Evolutionary conservation across 2,329 filamentous ascomycete species (phyloP).

Genomic region (Colletotrichum scovillei): DNA sequence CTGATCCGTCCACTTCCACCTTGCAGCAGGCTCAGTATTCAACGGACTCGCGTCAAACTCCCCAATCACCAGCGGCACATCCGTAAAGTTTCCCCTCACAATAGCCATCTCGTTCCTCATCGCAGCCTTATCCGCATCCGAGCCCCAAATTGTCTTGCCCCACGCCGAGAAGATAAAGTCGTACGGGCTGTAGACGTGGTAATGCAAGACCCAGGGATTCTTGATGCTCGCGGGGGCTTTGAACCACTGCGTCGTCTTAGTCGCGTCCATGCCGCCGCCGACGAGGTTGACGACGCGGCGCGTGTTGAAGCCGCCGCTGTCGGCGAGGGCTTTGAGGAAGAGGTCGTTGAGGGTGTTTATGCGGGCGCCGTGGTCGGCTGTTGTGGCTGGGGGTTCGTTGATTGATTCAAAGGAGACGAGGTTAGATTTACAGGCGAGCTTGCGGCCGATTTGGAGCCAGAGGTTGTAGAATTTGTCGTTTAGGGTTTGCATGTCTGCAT

Average conservation of each 20-base stretch:
- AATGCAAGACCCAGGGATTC: constrained; percentile 70
- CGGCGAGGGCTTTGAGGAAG: constrained; percentile 64
- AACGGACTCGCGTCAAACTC: constrained; percentile 65
- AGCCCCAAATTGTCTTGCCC: constrained; percentile 72
- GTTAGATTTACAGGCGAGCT: constrained; percentile 65
- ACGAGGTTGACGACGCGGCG: constrained; percentile 67
- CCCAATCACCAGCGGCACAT: constrained; percentile 66
- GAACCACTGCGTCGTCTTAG: constrained; percentile 67
- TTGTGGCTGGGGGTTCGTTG: constrained; percentile 68
- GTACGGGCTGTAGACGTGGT: constrained; percentile 71
- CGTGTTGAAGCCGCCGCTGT: constrained; percentile 66
- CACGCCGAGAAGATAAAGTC: constrained; percentile 61
- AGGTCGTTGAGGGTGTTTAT: constrained; percentile 68
- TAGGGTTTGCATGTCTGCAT: constrained; percentile 61
- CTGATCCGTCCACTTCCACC: constrained; percentile 69
- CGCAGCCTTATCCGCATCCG: constrained; percentile 61
- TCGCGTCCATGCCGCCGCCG: constrained; percentile 57
- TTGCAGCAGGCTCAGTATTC: constrained; percentile 63
- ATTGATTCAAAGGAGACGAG: constrained; percentile 68
- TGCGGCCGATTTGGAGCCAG: constrained; percentile 68
- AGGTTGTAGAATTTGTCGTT: constrained; percentile 66
- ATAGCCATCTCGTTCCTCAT: constrained; percentile 61
- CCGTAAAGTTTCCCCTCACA: constrained; percentile 65
- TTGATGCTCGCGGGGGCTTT: constrained; percentile 57
- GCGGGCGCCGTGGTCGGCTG: constrained; percentile 59